A percentile compares a stretch with the other conserved stretches of the same genome.
Evolutionary conservation across 805 yeast species (phyloP).

Genomic region (Barnettozyma vustinii): DNA sequence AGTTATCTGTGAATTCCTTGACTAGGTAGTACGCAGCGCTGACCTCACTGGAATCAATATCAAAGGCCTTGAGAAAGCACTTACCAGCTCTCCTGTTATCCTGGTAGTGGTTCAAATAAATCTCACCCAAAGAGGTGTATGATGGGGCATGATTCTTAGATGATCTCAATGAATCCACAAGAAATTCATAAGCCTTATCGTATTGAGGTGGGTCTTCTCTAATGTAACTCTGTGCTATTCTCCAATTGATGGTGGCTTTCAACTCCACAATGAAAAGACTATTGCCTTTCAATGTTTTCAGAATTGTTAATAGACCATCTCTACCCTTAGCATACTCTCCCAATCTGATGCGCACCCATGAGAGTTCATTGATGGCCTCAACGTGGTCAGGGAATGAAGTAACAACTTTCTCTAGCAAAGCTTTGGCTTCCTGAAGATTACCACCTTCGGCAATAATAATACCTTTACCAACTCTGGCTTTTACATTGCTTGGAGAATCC

Average conservation of each 20-base stretch:
- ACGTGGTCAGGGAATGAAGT: constrained; percentile 43
- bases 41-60: constrained; percentile 71
- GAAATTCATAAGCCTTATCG: constrained; percentile 50
- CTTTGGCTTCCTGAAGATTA: constrained; percentile 48
- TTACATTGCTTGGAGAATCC: constrained; percentile 39
- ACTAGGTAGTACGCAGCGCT: constrained; percentile 71
- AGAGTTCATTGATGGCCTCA: constrained; percentile 61
- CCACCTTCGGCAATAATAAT: constrained; percentile 66
- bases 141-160: constrained; percentile 69
- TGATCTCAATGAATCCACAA: constrained; percentile 58
- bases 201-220: constrained; percentile 17
- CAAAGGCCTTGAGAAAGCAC: constrained; percentile 87
- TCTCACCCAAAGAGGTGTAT: constrained; percentile 72
- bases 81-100: constrained; percentile 71
- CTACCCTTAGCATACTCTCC: constrained; percentile 50
- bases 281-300: constrained; percentile 38
- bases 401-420: constrained; percentile 46
- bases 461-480: constrained; percentile 79
- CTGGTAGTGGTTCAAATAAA: constrained; percentile 53
- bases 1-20: constrained; percentile 53
- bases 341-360: constrained; percentile 70
- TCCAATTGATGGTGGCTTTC: constrained; percentile 62
- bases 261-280: constrained; percentile 48
- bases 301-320: constrained; percentile 34
- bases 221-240: constrained; percentile 63